Percentiles rank a stretch among this genome's conserved stretches.
phyloP scores from a whole-genome alignment of 441 rosid genomes.

The Eruca vesicaria region DNA sequence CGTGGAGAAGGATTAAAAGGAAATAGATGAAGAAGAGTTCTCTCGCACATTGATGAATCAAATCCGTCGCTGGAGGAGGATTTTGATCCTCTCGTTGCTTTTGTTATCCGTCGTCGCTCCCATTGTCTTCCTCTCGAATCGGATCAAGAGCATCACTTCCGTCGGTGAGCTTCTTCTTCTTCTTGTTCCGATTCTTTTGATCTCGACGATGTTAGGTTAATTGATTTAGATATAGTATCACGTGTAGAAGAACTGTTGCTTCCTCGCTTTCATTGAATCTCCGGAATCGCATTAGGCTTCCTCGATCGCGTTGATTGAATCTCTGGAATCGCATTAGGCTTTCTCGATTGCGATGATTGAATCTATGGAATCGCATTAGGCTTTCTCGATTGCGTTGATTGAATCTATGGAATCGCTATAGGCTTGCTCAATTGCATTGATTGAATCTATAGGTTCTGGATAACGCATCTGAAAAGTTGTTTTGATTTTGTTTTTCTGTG shows the following conservation, averaged over 20 bases:
- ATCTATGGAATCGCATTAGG: no score
- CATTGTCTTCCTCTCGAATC: slow-evolving; percentile 54
- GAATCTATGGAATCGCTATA: not conserved
- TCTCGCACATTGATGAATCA: slow-evolving; percentile 68
- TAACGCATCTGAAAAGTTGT: slow-evolving; percentile 26
- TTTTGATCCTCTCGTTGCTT: slow-evolving; percentile 71
- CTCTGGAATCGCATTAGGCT: not conserved
- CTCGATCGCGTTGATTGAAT: not conserved
- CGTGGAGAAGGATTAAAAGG: slow-evolving; percentile 42
- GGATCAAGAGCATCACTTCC: slow-evolving; percentile 49
- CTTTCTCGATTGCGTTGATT: not conserved
- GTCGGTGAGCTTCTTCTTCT: slow-evolving; percentile 45
- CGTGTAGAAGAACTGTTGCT: no score
- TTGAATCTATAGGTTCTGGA: not conserved
- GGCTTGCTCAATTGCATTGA: not conserved
- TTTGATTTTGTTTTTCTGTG: slow-evolving; percentile 25
- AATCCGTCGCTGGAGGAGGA: slow-evolving; percentile 74
- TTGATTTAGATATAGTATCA: not conserved
- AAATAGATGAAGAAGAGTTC: slow-evolving; percentile 17
- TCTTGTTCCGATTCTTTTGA: not conserved
- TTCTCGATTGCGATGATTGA: not conserved
- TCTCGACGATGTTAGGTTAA: slow-evolving; percentile 1
- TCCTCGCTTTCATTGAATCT: not conserved
- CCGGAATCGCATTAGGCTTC: not conserved
- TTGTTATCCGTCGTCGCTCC: slow-evolving; percentile 76